Base-by-base conservation (phyloP, 1,139 yeast species). In the Arxiozyma bovina region DNA sequence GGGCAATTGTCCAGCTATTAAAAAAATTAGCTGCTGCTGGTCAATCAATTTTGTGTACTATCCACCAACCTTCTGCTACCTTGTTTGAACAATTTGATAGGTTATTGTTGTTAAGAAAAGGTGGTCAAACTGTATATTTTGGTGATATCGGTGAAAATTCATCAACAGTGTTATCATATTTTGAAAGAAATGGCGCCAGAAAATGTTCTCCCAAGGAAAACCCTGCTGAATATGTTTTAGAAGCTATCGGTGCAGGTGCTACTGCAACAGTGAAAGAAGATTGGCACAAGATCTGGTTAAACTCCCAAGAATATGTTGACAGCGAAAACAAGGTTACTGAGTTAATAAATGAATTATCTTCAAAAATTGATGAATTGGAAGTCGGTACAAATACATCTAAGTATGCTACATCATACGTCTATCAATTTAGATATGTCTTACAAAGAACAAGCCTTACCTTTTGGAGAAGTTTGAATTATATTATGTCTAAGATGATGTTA, bases 171-270 rank as follows among this genome's bases (percentile, higher is more conserved):
- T 69, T 79, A 51, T 42, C 42, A 20, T 81, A 81, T 60, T 81
- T 81, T 62, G 83, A 80, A 63, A 65, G 67, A 42, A 71, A 79
- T 57, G 84, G 85, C 53, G 79, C 80, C 49, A 73, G 83, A 57
- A 68, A 73, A 56, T 81, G 85, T 71, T 74, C 75, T 18, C 58
- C 53, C 61, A 68, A 60, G 70, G 84, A 68, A 70, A 79, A 81
- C 57, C 82, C 82, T 3, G 82, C 83, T 15, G 85, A 80, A 65
- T 80, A 81, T 71, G 78, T 80, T 66, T 69, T 80, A 61, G 79
- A 81, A 59, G 79, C 78, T 38, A 81, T 82, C 65, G 85, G 84
- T 53, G 85, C 84, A 18, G 85, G 84, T 76, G 79, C 79, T 5
- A 70, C 75, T 60, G 82, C 83, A 8, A 55, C 70, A 43, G 73